Percentiles rank a stretch among this genome's conserved stretches.
These are phyloP conservation scores for Gastrolobium villosum DNA, from an alignment of 306 rosid species.

Conservation along the genomic window DNA sequence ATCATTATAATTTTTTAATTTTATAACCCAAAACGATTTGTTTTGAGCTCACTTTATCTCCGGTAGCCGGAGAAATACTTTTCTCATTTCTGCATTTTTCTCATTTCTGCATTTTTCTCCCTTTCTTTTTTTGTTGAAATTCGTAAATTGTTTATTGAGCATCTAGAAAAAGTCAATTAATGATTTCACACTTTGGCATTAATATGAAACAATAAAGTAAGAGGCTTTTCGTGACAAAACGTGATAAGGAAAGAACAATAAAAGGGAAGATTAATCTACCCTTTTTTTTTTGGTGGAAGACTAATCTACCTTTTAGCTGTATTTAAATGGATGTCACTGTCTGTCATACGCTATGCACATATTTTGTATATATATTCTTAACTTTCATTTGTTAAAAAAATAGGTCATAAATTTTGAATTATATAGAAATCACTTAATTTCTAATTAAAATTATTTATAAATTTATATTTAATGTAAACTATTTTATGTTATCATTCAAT, in stretches of 20 bases:
- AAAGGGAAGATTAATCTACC: no score
- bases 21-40: no score
- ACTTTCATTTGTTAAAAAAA: background rate
- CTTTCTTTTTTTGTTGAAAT: background rate
- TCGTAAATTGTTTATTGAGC: slow-evolving; percentile 23
- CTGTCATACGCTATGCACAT: background rate
- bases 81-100: no score
- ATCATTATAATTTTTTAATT: no score
- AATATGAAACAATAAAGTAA: slow-evolving; percentile 22
- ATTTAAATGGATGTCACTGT: slow-evolving; percentile 15
- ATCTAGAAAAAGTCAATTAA: background rate
- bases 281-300: background rate
- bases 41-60: no score
- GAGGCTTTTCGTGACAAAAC: background rate
- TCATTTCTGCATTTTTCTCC: background rate
- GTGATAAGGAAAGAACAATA: background rate
- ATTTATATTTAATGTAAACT: background rate
- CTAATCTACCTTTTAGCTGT: background rate
- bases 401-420: background rate
- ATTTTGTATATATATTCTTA: background rate
- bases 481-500: background rate
- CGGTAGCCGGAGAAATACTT: no score
- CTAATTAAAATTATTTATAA: background rate
- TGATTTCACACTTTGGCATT: slow-evolving; percentile 20
- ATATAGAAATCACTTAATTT: background rate